Base-by-base conservation (phyloP, 202 grass and related monocot species). In the Thinopyrum obtusiflorum region DNA sequence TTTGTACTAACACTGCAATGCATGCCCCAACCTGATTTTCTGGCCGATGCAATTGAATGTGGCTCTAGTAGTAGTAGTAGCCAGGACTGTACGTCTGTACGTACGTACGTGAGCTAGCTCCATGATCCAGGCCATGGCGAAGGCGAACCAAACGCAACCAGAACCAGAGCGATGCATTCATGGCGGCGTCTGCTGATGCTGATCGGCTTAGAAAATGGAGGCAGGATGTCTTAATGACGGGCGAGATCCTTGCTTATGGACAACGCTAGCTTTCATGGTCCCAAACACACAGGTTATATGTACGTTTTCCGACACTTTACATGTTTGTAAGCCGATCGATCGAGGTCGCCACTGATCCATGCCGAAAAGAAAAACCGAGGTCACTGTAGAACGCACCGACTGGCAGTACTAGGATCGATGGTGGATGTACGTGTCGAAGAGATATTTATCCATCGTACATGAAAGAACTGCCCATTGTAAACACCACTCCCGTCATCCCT, bases 161-260 rank as follows among this genome's bases (percentile, higher is more conserved):
- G 6, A 59, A 26, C 46, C 78, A 76, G 74, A 67, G 18, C 79
- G 11, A 11, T 7, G 79, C 71, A 82, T 87, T 82, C 46, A 87
- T 55, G 73, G 29, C 59, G 14, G 42, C 3, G 42, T 44, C 42
- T 44, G 42, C 42, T 44, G 42, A 44, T 44, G 42, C 42, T 44
- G 42, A 44, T 44, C 42, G 10, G 42, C 42, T 13, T 44, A 13
- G 11, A 44, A 44, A 44, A 44, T 4, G 42, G 9, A 44, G 11
- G 42, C 42, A 44, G 36, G 36, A 37, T 37, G 36, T 37, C 36
- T 37, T 37, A 37, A 40, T 44, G 42, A 44, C 42, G 42, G 3
- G 42, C 10, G 11, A 44, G 42, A 44, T 13, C 3, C 42, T 42
- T 42, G 27, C 63, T 66, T 35, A 68, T 11, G 9, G 66, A 21